Conservation (phyloP, 306 rosid species). For the Adenanthera pavonina region DNA sequence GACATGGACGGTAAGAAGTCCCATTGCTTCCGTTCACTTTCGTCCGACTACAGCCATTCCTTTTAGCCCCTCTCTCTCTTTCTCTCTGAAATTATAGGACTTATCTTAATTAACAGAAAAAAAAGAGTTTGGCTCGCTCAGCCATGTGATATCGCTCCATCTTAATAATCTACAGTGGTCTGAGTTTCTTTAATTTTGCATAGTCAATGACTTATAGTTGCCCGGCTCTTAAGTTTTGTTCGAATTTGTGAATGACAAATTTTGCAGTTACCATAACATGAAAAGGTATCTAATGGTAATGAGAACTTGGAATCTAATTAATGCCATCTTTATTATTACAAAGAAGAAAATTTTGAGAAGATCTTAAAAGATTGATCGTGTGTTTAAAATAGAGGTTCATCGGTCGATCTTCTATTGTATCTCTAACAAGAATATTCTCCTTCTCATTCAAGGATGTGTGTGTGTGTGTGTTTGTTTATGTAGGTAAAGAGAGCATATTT, state of each 20-base stretch:
- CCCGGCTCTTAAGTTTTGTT: constrained; percentile 4
- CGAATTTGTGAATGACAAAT: constrained; percentile 9
- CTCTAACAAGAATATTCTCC: neutral
- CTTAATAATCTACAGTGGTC: neutral
- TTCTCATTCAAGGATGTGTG: neutral
- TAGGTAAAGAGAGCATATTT: neutral
- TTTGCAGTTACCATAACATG: neutral
- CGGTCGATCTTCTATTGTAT: neutral
- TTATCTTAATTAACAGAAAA: neutral
- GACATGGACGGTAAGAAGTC: constrained; percentile 14
- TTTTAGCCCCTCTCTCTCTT: constrained; percentile 15
- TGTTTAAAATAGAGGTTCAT: neutral
- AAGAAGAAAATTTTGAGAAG: neutral
- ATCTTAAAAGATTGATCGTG: neutral
- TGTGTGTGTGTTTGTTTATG: neutral
- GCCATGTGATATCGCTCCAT: constrained; percentile 28
- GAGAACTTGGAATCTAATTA: neutral
- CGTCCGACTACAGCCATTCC: constrained; percentile 12
- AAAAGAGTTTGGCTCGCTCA: constrained; percentile 11
- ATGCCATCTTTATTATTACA: neutral
- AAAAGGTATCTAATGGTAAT: neutral
- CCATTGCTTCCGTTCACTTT: constrained; percentile 40
- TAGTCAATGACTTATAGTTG: neutral
- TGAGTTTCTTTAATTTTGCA: neutral
- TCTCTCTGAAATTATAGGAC: constrained; percentile 31